Base-by-base conservation (phyloP, 306 rosid genomes). In the Senna tora region DNA sequence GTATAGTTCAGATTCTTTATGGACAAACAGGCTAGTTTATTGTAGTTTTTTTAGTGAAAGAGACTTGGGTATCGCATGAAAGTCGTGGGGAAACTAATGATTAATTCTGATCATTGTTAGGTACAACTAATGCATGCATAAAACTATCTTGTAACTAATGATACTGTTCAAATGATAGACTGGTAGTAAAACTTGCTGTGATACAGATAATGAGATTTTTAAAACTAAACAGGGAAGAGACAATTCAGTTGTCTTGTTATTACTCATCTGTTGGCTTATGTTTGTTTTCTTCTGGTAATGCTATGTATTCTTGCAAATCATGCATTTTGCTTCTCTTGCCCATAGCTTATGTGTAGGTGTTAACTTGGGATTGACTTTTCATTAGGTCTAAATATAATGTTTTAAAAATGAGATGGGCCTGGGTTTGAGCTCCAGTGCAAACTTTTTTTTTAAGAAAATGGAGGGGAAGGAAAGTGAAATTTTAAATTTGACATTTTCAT, bases 1-100 rank as follows among this genome's bases (percentile, higher is more conserved):
- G 28, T 22, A 58, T 28, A 47, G 53, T 20, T n/a, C n/a, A n/a
- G n/a, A n/a, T 65, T 65, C 50, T 50, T 56, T 65, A 17, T 42
- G 58, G 71, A n/a, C 42, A 33, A 52, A 11, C 50, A 34, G 36
- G 62, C 51, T 13, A 11, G 46, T 25, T 55, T 28, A 21, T 25
- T 25, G 38, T 56, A 12, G 39, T 53, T 53, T 46, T 57, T 21
- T 39, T 1, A n/a, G 0, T 0, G 63, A 53, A 41, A 13, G n/a
- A 2, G 66, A 12, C 33, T 0, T 13, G 56, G 28, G 20, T 28
- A n/a, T 14, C 13, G 16, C 8, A 49, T 15, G 53, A 28, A 22
- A 16, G 14, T 52, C 32, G 9, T 67, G 10, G 11, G 1, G 16
- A 30, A 28, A 69, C 36, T 36, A 22, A 52, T 34, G 30, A 39